Evolutionary conservation across 495 filamentous ascomycete genomes (phyloP).

Genomic region (Penicillium canariense): DNA sequence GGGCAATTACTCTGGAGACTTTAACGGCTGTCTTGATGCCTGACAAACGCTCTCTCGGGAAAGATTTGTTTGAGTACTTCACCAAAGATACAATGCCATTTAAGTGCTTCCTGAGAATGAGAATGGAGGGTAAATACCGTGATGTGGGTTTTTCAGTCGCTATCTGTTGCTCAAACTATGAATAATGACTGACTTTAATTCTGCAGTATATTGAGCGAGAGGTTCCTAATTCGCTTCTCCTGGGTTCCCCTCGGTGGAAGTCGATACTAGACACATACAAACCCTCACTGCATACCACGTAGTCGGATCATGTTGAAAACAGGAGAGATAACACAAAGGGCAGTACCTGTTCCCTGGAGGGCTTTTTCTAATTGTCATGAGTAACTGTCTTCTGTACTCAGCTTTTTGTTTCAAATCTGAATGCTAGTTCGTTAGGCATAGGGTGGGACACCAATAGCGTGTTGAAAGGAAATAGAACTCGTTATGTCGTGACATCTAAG

Average conservation of each 20-base stretch:
- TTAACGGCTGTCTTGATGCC: background rate
- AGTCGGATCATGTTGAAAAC: too few species aligned
- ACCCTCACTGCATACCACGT: constrained; percentile 5
- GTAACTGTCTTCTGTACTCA: too few species aligned
- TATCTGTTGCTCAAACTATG: background rate
- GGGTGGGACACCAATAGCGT: too few species aligned
- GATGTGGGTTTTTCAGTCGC: constrained; percentile 15
- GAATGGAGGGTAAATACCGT: constrained; percentile 20
- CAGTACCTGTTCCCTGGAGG: too few species aligned
- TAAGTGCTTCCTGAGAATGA: constrained; percentile 23
- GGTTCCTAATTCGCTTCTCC: constrained; percentile 12
- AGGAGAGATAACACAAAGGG: too few species aligned
- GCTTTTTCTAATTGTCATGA: too few species aligned
- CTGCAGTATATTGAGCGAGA: constrained; percentile 18
- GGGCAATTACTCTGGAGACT: constrained; percentile 12
- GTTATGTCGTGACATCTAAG: too few species aligned
- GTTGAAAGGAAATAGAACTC: too few species aligned
- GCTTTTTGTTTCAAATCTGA: too few species aligned
- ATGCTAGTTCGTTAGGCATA: too few species aligned
- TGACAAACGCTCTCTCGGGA: background rate
- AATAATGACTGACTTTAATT: background rate
- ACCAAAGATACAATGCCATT: constrained; percentile 21
- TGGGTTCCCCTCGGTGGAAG: constrained; percentile 1
- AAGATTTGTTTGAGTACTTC: constrained; percentile 11
- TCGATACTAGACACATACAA: background rate